Conservation (phyloP, 2,329 filamentous ascomycete species). For the Pyrenochaeta sp. region DNA sequence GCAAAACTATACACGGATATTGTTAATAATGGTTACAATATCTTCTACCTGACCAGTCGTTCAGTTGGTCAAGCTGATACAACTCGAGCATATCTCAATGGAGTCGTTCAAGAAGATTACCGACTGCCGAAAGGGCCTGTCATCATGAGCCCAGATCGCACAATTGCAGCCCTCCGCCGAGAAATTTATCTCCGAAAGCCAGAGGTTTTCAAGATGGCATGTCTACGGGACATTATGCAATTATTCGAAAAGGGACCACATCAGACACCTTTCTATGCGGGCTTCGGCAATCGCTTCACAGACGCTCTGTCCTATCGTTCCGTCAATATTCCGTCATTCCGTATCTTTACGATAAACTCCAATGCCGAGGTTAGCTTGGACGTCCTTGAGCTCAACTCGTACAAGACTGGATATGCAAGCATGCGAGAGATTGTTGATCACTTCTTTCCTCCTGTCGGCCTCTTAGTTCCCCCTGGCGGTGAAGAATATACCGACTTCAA, state of each 20-base stretch:
- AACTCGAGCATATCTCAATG: constrained; percentile 87
- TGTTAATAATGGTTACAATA: constrained; percentile 93
- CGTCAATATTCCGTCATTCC: constrained; percentile 90
- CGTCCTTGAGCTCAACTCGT: constrained; percentile 86
- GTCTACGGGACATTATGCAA: constrained; percentile 88
- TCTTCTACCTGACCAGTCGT: constrained; percentile 95
- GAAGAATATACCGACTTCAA: constrained; percentile 97
- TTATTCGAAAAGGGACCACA: constrained; percentile 72
- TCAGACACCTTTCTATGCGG: constrained; percentile 89
- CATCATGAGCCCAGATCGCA: constrained; percentile 93
- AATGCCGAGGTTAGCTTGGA: constrained; percentile 95
- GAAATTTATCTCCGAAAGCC: constrained; percentile 96
- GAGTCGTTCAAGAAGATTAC: constrained; percentile 87
- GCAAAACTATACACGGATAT: constrained; percentile 98
- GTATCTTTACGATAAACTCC: constrained; percentile 98
- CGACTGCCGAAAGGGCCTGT: constrained; percentile 88
- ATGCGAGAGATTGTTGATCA: constrained; percentile 98
- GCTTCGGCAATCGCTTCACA: constrained; percentile 94
- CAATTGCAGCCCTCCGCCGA: constrained; percentile 87
- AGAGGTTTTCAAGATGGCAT: constrained; percentile 99
- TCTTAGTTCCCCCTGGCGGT: constrained; percentile 85
- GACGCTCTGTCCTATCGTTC: constrained; percentile 96
- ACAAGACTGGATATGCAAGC: constrained; percentile 95
- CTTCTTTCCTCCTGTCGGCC: constrained; percentile 92
- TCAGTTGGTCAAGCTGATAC: constrained; percentile 93